phyloP scores from a whole-genome alignment of 129 eudicot genomes.

The Arctium lappa region DNA sequence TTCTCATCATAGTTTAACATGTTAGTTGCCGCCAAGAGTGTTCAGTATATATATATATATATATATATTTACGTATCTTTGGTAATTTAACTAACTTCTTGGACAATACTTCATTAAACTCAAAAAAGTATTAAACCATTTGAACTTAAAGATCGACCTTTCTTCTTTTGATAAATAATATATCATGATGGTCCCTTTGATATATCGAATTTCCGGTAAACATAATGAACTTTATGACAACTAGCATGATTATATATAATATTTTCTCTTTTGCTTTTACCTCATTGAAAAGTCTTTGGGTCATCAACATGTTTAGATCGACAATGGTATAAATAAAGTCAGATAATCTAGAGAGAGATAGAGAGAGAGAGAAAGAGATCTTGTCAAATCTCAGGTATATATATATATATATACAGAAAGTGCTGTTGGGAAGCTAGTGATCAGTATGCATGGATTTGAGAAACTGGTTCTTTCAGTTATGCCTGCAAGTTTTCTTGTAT shows the following conservation, averaged over 20 bases:
- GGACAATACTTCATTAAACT: neutral
- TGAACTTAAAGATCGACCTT: neutral
- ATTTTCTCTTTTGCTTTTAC: conserved; percentile 24
- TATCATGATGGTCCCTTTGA: neutral
- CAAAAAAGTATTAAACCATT: neutral
- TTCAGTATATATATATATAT: no score
- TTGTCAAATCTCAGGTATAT: conserved; percentile 16
- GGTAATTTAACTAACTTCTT: neutral
- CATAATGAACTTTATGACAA: conserved; percentile 16
- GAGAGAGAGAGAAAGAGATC: conserved; percentile 8
- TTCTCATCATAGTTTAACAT: conserved; percentile 1
- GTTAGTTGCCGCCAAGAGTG: neutral
- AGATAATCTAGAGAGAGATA: conserved; percentile 10
- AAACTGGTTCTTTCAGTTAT: conserved; percentile 12
- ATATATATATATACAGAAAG: neutral
- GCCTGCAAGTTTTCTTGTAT: conserved; percentile 23
- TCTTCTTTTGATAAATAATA: conserved; percentile 2
- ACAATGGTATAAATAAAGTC: conserved; percentile 7
- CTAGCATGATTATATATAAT: conserved; percentile 15
- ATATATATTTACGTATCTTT: neutral
- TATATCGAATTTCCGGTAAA: neutral
- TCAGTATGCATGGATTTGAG: conserved; percentile 28
- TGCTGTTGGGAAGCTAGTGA: conserved; percentile 1
- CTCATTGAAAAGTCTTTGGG: conserved; percentile 21
- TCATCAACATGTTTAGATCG: conserved; percentile 19